Conservation (phyloP, 2,329 filamentous ascomycete species). For the Fusarium camptoceras region DNA sequence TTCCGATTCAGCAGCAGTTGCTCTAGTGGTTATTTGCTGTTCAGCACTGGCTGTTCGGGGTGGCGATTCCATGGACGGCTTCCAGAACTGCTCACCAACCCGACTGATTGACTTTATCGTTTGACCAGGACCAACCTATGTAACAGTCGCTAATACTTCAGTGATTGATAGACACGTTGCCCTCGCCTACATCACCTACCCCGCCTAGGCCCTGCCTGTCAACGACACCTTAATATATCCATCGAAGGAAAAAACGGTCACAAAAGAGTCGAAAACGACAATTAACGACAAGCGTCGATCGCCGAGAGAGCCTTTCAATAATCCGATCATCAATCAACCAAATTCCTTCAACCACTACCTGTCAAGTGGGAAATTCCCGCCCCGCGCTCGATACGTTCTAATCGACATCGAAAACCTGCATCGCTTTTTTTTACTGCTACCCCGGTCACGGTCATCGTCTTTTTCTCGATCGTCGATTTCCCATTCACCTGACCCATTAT, state of each 20-base stretch:
- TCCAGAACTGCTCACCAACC: background rate
- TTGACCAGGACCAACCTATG: background rate
- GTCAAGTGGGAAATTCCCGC: conserved; percentile 24
- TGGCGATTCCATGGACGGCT: conserved; percentile 13
- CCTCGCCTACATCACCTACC: conserved; percentile 26
- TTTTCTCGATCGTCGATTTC: conserved; percentile 42
- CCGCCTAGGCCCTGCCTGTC: conserved; percentile 21
- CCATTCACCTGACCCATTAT: conserved; percentile 43
- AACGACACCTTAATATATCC: conserved; percentile 18
- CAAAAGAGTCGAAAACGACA: conserved; percentile 12
- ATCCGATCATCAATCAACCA: conserved; percentile 4
- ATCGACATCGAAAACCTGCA: conserved; percentile 36
- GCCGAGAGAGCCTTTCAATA: conserved; percentile 1
- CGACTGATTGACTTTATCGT: conserved; percentile 8
- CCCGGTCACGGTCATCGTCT: conserved; percentile 32
- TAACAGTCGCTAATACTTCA: conserved; percentile 26
- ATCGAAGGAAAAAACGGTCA: conserved; percentile 22
- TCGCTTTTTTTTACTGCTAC: conserved; percentile 36
- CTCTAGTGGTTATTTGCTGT: conserved; percentile 11
- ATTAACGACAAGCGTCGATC: background rate
- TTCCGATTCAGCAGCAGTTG: conserved; percentile 28
- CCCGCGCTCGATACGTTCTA: conserved; percentile 30
- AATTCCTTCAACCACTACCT: background rate
- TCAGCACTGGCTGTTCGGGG: conserved; percentile 4
- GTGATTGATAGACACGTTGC: conserved; percentile 30